Evolutionary conservation across 129 eudicot species (phyloP), one percentile per base, ranked within the genome.

Genomic region (Deinandra increscens): DNA sequence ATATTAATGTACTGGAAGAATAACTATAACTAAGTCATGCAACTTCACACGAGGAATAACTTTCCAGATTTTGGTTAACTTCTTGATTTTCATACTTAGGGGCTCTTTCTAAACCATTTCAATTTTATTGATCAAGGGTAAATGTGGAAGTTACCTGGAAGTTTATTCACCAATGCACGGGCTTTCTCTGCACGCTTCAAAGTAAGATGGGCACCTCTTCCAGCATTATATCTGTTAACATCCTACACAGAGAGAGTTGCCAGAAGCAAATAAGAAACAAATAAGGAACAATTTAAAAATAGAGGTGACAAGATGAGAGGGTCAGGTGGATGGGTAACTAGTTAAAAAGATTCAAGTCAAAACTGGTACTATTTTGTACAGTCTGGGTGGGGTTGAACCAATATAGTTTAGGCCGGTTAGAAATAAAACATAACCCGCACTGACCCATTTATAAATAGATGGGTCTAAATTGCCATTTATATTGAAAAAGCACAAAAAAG

Each of bases 101-200:
- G 62, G 37, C 62, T 11, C 62, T 4, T 55, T 55, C 23, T 23
- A 23, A 55, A 55, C 38, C 36, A 23, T 23, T 55, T 9, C 11
- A 53, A 26, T 7, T n/a, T 20, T 22, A 65, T 12, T 41, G 48
- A 41, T 66, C 15, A 31, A 48, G 42, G 6, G 60, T 56, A 41
- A n/a, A 20, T 22, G 3, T n/a, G 73, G 61, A 31, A 66, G 7
- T 48, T 84, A 91, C 97, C 96, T 78, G 94, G 97, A 82, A 91
- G 87, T 56, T 91, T 91, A 75, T 72, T 86, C 37, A 88, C 94
- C 79, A 91, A 74, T 6, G 86, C 85, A 46, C 97, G 96, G 43
- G 97, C 97, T 75, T 91, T 91, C 78, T 88, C 97, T 51, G 97
- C 97, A 50, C 97, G 97, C 66, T 91, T 91, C 31, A 91, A 82